phyloP scores from a whole-genome alignment of 148 eudicot genomes.

The Chenopodium album region DNA sequence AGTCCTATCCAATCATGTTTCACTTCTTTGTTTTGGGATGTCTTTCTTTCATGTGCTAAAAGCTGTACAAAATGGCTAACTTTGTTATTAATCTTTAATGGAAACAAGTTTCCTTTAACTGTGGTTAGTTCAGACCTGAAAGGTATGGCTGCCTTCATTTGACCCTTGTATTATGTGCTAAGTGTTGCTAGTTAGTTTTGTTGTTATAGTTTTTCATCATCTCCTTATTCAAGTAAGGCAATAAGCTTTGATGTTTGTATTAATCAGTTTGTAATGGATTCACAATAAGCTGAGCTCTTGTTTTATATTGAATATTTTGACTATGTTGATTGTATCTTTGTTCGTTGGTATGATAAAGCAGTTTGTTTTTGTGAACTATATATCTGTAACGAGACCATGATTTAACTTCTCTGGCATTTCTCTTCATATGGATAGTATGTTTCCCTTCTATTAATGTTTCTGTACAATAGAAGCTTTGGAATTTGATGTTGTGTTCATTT shows the following conservation, averaged over 20 bases:
- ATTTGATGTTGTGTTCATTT: conserved; percentile 7
- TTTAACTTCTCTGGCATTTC: neutral
- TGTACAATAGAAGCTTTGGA: neutral
- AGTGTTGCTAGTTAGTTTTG: neutral
- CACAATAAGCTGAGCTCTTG: neutral
- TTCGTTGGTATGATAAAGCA: neutral
- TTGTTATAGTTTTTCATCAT: neutral
- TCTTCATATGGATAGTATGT: neutral
- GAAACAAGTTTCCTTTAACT: neutral
- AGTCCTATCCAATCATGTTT: neutral
- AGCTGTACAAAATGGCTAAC: neutral
- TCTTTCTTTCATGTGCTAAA: neutral
- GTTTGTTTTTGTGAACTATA: neutral
- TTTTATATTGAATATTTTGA: neutral
- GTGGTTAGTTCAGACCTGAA: neutral
- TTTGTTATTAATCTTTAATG: neutral
- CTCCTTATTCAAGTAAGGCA: neutral
- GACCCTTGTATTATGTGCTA: neutral
- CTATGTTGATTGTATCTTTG: neutral
- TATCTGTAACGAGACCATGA: neutral
- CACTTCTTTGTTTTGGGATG: neutral
- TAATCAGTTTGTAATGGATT: neutral
- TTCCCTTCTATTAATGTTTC: neutral
- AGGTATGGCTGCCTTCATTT: neutral
- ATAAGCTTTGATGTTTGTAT: neutral